These are phyloP conservation scores for Microcos paniculata DNA, from an alignment of 345 rosid species.

Conservation along the genomic window DNA sequence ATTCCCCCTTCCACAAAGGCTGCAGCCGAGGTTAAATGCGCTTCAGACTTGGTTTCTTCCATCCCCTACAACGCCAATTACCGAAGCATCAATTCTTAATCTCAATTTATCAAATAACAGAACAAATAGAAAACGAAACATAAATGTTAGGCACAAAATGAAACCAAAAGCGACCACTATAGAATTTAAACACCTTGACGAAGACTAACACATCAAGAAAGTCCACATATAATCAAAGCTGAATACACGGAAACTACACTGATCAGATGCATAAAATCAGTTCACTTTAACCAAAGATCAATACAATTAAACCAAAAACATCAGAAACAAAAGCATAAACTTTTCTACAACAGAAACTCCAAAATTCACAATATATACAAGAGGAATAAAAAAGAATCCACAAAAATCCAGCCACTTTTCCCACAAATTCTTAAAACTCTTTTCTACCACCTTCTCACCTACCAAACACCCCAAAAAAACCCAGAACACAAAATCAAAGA, in stretches of 20 bases:
- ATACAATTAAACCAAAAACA: background rate
- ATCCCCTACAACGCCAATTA: constrained; percentile 35
- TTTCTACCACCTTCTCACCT: background rate
- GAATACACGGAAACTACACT: background rate
- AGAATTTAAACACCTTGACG: background rate
- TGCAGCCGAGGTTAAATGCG: constrained; percentile 78
- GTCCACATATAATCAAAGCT: background rate
- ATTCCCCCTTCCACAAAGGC: constrained; percentile 98
- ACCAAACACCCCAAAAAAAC: background rate
- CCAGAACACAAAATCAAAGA: background rate
- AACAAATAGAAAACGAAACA: background rate
- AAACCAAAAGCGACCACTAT: background rate
- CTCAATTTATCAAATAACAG: background rate
- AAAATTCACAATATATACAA: background rate
- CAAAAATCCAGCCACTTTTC: background rate
- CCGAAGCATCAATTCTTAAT: background rate
- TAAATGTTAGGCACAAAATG: background rate
- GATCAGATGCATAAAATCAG: constrained; percentile 3
- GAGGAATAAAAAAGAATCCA: background rate
- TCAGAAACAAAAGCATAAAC: background rate
- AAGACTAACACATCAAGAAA: background rate
- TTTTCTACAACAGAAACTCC: background rate
- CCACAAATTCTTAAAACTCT: background rate
- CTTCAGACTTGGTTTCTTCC: constrained; percentile 57
- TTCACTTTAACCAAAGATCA: background rate